A percentile compares a stretch with the other conserved stretches of the same genome.
Evolutionary conservation across 768 basidiomycete species (phyloP).

Genomic region (Amanita jacksonii): DNA sequence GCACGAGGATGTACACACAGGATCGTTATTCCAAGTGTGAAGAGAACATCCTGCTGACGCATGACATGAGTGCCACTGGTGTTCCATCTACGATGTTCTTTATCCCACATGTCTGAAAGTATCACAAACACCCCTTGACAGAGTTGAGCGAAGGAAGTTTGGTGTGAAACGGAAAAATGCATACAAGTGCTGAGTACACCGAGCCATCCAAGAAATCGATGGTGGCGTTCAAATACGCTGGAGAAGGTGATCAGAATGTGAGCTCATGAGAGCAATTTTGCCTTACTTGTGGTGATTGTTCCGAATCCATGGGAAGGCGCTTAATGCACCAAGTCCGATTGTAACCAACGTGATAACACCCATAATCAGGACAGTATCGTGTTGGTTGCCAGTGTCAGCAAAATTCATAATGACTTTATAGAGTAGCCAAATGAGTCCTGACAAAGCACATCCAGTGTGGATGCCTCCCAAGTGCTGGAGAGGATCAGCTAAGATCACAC

Average conservation of each 20-base stretch:
- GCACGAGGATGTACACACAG: constrained; percentile 36
- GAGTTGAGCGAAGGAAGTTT: not conserved
- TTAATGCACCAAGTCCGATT: constrained; percentile 48
- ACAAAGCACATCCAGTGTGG: constrained; percentile 66
- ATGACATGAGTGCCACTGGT: constrained; percentile 43
- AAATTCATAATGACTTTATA: constrained; percentile 53
- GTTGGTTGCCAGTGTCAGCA: constrained; percentile 35
- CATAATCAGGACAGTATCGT: constrained; percentile 48
- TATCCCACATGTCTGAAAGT: constrained; percentile 54
- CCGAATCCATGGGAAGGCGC: constrained; percentile 73
- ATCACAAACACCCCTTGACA: constrained; percentile 53
- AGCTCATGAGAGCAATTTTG: constrained; percentile 1
- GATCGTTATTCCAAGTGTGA: constrained; percentile 59
- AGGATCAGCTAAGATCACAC: constrained; percentile 8
- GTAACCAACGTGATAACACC: constrained; percentile 50
- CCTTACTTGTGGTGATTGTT: constrained; percentile 77
- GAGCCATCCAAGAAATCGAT: constrained; percentile 72
- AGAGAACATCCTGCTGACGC: constrained; percentile 73
- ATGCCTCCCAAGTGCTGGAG: constrained; percentile 68
- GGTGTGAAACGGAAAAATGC: constrained; percentile 6
- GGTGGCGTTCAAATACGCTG: constrained; percentile 73
- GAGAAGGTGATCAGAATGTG: constrained; percentile 3
- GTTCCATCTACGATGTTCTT: constrained; percentile 46
- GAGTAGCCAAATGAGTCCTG: constrained; percentile 62
- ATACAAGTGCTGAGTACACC: constrained; percentile 41